A percentile compares a stretch with the other conserved stretches of the same genome.
Conservation (phyloP, 1,284 basidiomycete species). For the Macrocybe sp. region DNA sequence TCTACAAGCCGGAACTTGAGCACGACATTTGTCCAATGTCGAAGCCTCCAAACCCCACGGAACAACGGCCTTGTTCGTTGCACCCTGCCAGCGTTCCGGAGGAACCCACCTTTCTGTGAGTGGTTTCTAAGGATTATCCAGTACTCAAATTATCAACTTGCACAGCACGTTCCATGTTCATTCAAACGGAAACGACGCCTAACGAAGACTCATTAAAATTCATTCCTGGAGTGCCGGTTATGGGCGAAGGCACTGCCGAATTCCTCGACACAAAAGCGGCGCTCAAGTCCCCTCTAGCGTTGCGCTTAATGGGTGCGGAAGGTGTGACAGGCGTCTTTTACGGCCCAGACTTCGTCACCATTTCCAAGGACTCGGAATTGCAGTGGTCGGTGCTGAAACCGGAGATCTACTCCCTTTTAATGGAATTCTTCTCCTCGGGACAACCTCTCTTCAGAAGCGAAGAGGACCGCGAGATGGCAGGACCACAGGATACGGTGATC, state of each 20-base stretch:
- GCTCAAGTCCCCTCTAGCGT: conserved; percentile 85
- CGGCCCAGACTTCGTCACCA: conserved; percentile 97
- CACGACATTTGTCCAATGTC: no score
- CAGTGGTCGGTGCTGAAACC: conserved; percentile 92
- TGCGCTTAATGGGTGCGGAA: conserved; percentile 89
- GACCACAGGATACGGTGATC: conserved; percentile 93
- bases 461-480: conserved; percentile 72
- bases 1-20: no score
- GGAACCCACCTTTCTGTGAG: conserved; percentile 19
- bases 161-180: conserved; percentile 88
- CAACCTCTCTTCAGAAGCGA: conserved; percentile 80
- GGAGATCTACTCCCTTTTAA: conserved; percentile 96
- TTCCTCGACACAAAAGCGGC: conserved; percentile 88
- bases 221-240: conserved; percentile 89
- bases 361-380: conserved; percentile 86
- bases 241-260: conserved; percentile 86
- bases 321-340: conserved; percentile 90
- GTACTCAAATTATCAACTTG: background rate
- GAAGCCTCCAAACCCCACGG: no score
- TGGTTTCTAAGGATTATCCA: background rate
- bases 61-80: no score
- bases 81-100: no score
- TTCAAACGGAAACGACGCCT: conserved; percentile 95
- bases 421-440: conserved; percentile 96
- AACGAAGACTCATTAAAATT: conserved; percentile 99